Conservation (phyloP, 129 eudicot genomes). For the Chrysanthemum seticuspe region DNA sequence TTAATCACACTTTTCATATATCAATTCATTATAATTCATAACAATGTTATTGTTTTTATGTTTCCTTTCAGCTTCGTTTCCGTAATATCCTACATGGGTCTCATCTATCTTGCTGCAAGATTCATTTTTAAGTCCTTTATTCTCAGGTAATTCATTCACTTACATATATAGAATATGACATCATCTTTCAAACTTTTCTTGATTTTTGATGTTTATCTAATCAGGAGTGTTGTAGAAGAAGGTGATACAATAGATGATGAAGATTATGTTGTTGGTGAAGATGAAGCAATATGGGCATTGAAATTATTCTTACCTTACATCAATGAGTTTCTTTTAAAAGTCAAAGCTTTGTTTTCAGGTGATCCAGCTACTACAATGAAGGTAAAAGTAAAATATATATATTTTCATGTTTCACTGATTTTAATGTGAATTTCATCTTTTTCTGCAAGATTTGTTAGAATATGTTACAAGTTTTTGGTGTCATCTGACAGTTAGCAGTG, state of each 20-base stretch:
- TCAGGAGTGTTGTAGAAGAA: constrained; percentile 50
- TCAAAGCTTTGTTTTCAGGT: constrained; percentile 88
- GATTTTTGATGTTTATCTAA: constrained; percentile 8
- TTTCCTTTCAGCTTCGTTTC: constrained; percentile 66
- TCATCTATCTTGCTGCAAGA: constrained; percentile 83
- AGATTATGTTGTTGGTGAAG: constrained; percentile 69
- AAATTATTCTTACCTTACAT: constrained; percentile 69
- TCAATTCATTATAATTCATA: constrained; percentile 19
- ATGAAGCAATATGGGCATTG: constrained; percentile 79
- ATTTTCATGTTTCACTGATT: constrained; percentile 12
- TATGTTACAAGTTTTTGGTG: constrained; percentile 24
- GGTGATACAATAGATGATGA: constrained; percentile 35
- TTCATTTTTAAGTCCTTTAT: constrained; percentile 70
- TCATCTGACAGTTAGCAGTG: constrained; percentile 74
- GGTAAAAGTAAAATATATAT: constrained; percentile 33
- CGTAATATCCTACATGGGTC: constrained; percentile 76
- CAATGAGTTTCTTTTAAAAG: constrained; percentile 72
- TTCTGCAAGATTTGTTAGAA: constrained; percentile 30
- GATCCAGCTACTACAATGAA: constrained; percentile 98
- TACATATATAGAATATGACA: neutral
- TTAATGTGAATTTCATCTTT: constrained; percentile 17
- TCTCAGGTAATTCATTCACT: constrained; percentile 44
- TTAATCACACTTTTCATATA: neutral
- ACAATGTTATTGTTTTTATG: neutral
- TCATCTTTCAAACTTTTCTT: constrained; percentile 7